Base-by-base conservation (phyloP, 176 grass and related monocot genomes). In the Carex kokanica region DNA sequence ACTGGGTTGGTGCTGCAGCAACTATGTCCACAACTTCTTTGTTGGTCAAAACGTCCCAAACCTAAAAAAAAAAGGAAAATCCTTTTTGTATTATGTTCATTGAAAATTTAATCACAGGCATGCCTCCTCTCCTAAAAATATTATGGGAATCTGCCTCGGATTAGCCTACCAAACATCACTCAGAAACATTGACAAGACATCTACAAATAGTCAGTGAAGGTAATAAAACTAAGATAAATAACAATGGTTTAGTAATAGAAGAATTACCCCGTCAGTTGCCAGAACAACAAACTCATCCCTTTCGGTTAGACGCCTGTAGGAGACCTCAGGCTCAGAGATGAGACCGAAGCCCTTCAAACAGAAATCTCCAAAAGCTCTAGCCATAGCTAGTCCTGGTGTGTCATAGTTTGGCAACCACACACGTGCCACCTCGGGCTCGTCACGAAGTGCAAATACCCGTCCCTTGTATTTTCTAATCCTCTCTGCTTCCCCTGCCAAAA, bases 1-100 rank as follows among this genome's bases (percentile, higher is more conserved):
- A 72, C 8, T 72, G 79, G 5, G 86, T 88, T 47, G 88, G 63
- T 51, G 88, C 82, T 57, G 66, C 78, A 36, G 72, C 90, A 23
- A 95, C 57, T 62, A 92, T 92, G 71, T 55, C 78, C 61, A 95
- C 80, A 18, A 87, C 93, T 57, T 95, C 88, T 0, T 66, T 52
- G 32, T 95, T 95, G 53, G 93, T 84, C 83, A 95, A 87, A 78
- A 91, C 93, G 60, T 95, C 93, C 93, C 93, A 95, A 32, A 95
- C 86, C 93, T 95, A 73, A 17, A 81, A 40, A 4, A 82, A 88
- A 64, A 49, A 11, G 34, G 62, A 62, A 23, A 21, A 27, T 16
- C 47, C 16, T 0, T 34, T 72, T n/a, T 83, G 57, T 5, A 10
- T 60, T 21, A 78, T 51, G 40, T 59, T 34, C 3, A 68, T 17